Percentiles rank a stretch among this genome's conserved stretches.
These are phyloP conservation scores for Boletus subluridellus DNA, from an alignment of 1,284 basidiomycete genomes.

Conservation along the genomic window DNA sequence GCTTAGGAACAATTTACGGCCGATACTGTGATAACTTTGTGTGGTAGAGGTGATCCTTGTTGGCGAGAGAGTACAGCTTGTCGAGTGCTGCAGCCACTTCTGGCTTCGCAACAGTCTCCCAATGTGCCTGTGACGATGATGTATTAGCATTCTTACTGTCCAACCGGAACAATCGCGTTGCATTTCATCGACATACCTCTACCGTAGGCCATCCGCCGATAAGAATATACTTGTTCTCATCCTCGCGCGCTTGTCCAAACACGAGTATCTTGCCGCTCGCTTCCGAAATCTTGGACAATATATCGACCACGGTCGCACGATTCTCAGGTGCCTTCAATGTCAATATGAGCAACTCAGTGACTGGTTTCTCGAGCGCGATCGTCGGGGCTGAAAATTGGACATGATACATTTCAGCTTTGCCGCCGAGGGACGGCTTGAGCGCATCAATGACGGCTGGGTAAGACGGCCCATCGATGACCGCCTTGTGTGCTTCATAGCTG, in stretches of 20 bases:
- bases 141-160: background rate
- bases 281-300: slow-evolving; percentile 17
- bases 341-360: slow-evolving; percentile 22
- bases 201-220: slow-evolving; percentile 26
- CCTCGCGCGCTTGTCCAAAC: slow-evolving; percentile 24
- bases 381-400: slow-evolving; percentile 22
- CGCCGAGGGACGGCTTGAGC: slow-evolving; percentile 10
- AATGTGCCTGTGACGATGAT: slow-evolving; percentile 7
- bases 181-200: slow-evolving; percentile 16
- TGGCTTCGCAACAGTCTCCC: slow-evolving; percentile 7
- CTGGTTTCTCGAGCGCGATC: slow-evolving; percentile 14
- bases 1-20: background rate
- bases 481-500: slow-evolving; percentile 21
- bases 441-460: slow-evolving; percentile 5
- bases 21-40: slow-evolving; percentile 4
- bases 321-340: slow-evolving; percentile 25
- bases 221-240: slow-evolving; percentile 24
- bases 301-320: slow-evolving; percentile 10
- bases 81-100: slow-evolving; percentile 1
- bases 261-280: slow-evolving; percentile 12
- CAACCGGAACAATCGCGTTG: background rate
- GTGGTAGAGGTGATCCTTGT: slow-evolving; percentile 12
- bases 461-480: slow-evolving; percentile 3
- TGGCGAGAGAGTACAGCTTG: slow-evolving; percentile 6
- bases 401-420: slow-evolving; percentile 19